phyloP scores from a whole-genome alignment of 2,329 filamentous ascomycete species.

The Xylariomycetidae sp. region DNA sequence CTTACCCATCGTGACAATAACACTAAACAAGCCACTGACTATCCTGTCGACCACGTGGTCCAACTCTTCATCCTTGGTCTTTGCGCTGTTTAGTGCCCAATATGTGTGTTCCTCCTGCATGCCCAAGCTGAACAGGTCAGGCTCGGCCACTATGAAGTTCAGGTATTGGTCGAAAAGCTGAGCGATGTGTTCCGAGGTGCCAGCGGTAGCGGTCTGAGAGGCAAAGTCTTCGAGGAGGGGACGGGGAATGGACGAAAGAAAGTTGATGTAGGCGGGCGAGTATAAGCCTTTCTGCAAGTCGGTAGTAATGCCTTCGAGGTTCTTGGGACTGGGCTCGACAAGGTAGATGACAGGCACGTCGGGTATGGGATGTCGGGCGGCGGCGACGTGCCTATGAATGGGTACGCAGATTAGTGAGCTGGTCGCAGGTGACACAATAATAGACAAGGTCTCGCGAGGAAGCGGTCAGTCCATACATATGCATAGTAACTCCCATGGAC shows the following conservation, averaged over 20 bases:
- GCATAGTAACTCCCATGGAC: constrained; percentile 92
- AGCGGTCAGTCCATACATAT: constrained; percentile 58
- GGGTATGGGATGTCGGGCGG: constrained; percentile 81
- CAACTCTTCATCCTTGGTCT: constrained; percentile 84
- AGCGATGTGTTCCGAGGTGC: constrained; percentile 82
- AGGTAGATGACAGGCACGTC: constrained; percentile 96
- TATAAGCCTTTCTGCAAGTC: constrained; percentile 88
- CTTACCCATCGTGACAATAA: constrained; percentile 93
- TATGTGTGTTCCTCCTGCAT: constrained; percentile 90
- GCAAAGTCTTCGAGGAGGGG: constrained; percentile 94
- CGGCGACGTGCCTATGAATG: constrained; percentile 67
- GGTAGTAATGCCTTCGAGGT: constrained; percentile 75
- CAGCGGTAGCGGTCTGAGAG: constrained; percentile 75
- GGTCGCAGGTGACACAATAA: neutral
- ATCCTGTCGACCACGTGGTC: constrained; percentile 85
- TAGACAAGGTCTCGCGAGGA: neutral
- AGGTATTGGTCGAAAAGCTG: constrained; percentile 96
- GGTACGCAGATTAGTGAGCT: neutral
- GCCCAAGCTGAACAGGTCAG: constrained; percentile 89
- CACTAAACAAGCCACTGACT: constrained; percentile 94
- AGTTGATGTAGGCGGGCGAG: constrained; percentile 92
- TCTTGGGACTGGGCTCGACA: constrained; percentile 80
- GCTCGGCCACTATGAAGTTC: constrained; percentile 94
- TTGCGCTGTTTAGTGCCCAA: constrained; percentile 91
- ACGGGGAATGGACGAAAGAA: constrained; percentile 87